Evolutionary conservation across 805 yeast species (phyloP), one percentile per base, ranked within the genome.

Genomic region (Starmerella sirachaensis): DNA sequence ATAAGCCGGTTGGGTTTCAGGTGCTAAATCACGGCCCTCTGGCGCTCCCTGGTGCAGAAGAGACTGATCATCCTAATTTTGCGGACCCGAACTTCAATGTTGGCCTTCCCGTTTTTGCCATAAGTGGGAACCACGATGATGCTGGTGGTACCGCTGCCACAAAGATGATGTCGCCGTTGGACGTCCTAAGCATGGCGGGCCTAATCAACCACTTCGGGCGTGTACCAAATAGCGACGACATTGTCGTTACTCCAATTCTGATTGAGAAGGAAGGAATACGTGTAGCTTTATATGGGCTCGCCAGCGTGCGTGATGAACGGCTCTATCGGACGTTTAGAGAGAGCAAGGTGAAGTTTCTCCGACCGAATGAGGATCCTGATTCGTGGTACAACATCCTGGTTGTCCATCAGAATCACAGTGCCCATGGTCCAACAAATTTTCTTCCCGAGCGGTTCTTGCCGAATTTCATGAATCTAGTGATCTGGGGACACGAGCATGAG

Each of bases 401-500:
- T 33, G 78, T 91, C 7, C 98, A 91, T 58, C 98, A 91, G 59
- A 91, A 91, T 58, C 95, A 57, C 45, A 69, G 76, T 2, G 74
- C 78, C 5, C 86, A 86, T 51, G 72, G 93, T 1, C 81, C 93
- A 0, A 38, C 42, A 9, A 76, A 83, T 4, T 79, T 79, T 47
- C 63, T 91, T 4, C 97, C 96, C 5, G 97, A 86, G 46, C 68
- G 66, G 37, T 79, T 81, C 49, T 60, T 91, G 18, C 98, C 97
- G 0, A 63, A 68, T 7, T 85, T 86, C 54, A 52, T 91, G 32
- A 85, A 91, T 53, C 64, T 88, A 40, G 76, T 91, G 0, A 61
- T 86, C 2, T 91, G 98, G 98, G 98, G 98, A 13, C 98, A 91
- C 58, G 98, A 91, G 56, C 98, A 91, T 58, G 96, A 91, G 55